Percentiles rank a stretch among this genome's conserved stretches.
Evolutionary conservation across 2,329 filamentous ascomycete genomes (phyloP).

Genomic region (Aspergillus costaricaensis): DNA sequence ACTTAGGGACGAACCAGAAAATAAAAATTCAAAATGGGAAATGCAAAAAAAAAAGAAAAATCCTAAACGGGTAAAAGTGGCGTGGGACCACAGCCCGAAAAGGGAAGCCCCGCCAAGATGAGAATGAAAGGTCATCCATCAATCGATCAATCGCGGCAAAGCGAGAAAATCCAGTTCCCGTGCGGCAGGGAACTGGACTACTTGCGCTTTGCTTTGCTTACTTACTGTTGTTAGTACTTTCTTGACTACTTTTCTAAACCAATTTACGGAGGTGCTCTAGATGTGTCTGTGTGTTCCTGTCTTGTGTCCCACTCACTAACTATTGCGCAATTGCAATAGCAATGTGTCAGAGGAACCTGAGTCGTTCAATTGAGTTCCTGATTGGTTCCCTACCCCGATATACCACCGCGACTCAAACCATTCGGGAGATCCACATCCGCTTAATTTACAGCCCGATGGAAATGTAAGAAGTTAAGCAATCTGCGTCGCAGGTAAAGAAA

Average conservation of each 20-base stretch:
- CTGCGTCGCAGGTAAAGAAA: too few relatives aligned
- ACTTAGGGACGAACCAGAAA: too few relatives aligned
- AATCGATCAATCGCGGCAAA: neutral
- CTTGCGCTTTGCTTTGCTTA: too few relatives aligned
- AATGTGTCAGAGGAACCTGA: neutral
- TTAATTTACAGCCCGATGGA: neutral
- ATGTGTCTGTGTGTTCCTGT: neutral
- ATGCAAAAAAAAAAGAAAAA: too few relatives aligned
- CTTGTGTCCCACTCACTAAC: neutral
- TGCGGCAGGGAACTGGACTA: neutral
- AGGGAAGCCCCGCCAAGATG: neutral
- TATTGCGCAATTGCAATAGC: neutral
- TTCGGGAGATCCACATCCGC: neutral
- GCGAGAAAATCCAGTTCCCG: neutral
- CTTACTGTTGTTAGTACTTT: too few relatives aligned
- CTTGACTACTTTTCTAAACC: too few relatives aligned
- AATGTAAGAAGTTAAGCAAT: too few relatives aligned
- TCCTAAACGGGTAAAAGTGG: too few relatives aligned
- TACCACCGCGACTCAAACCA: neutral
- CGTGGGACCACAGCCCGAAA: neutral
- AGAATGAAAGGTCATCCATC: neutral
- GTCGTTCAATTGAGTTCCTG: neutral
- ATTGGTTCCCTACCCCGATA: conserved; percentile 3
- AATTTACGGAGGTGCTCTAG: neutral
- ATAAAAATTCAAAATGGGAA: too few relatives aligned